Conservation (phyloP, 2,329 filamentous ascomycete genomes). For the Bipolaris cookei region DNA sequence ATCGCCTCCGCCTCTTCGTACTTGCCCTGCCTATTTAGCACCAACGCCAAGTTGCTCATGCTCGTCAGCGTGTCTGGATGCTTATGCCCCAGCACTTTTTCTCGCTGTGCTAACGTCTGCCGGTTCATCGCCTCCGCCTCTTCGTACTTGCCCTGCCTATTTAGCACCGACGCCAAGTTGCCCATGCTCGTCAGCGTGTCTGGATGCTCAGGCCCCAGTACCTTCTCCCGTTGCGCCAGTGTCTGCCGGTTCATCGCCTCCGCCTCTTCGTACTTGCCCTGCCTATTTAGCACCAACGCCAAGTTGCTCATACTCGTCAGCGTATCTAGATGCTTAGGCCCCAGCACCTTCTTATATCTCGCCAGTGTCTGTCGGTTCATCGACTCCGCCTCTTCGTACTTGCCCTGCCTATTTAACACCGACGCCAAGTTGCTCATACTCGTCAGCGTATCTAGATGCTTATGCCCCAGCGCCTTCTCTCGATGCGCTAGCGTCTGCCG, state of each 20-base stretch:
- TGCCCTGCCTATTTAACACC: background rate
- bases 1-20: slow-evolving; percentile 11
- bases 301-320: background rate
- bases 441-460: slow-evolving; percentile 8
- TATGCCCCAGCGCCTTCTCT: slow-evolving; percentile 7
- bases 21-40: background rate
- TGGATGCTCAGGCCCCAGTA: background rate
- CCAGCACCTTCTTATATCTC: slow-evolving; percentile 9
- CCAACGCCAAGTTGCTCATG: slow-evolving; percentile 1
- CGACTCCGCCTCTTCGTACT: slow-evolving; percentile 8
- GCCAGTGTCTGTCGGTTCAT: slow-evolving; percentile 10
- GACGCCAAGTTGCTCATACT: slow-evolving; percentile 3
- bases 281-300: no score
- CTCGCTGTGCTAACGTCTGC: background rate
- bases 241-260: background rate
- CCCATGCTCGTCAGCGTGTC: background rate
- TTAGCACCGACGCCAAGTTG: background rate
- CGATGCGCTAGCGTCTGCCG: background rate
- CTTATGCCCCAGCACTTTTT: slow-evolving; percentile 6
- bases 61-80: slow-evolving; percentile 8
- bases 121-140: slow-evolving; percentile 2
- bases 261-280: no score
- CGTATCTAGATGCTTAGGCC: slow-evolving; percentile 13
- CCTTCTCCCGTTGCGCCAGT: no score
- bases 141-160: background rate